These are phyloP conservation scores for Hura crepitans DNA, from an alignment of 441 rosid genomes.

Conservation along the genomic window DNA sequence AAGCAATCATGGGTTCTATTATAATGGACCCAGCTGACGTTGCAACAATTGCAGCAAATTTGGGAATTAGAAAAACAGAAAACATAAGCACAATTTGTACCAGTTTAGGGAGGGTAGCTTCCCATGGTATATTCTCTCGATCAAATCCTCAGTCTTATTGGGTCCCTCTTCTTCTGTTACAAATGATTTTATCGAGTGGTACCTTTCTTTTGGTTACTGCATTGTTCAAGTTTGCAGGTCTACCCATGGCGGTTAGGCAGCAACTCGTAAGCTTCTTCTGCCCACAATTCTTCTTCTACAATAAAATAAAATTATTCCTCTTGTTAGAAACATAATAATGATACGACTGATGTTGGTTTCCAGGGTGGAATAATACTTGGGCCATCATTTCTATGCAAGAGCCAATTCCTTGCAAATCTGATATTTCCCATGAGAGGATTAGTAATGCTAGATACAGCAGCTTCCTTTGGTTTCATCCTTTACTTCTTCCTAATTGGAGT, in stretches of 20 bases:
- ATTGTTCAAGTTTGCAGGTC: slow-evolving; percentile 23
- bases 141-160: slow-evolving; percentile 13
- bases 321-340: too few relatives aligned
- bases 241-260: slow-evolving; percentile 23
- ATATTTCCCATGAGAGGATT: slow-evolving; percentile 26
- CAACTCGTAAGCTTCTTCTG: slow-evolving; percentile 18
- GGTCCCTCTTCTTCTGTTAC: slow-evolving; percentile 26
- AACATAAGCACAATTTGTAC: slow-evolving; percentile 14
- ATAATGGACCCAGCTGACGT: slow-evolving; percentile 15
- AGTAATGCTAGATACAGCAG: slow-evolving; percentile 20
- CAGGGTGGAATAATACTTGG: slow-evolving; percentile 30
- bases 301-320: too few relatives aligned
- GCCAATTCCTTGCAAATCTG: not conserved
- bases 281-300: not conserved
- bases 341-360: not conserved
- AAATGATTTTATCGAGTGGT: slow-evolving; percentile 10
- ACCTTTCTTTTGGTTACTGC: slow-evolving; percentile 18
- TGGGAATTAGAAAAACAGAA: not conserved
- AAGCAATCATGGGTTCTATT: slow-evolving; percentile 4
- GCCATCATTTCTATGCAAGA: slow-evolving; percentile 24
- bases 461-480: slow-evolving; percentile 24
- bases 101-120: not conserved
- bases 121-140: not conserved
- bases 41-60: slow-evolving; percentile 9
- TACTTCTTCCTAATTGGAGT: slow-evolving; percentile 29